Evolutionary conservation across 2,329 filamentous ascomycete species (phyloP).

Genomic region (Fusarium ambrosium): DNA sequence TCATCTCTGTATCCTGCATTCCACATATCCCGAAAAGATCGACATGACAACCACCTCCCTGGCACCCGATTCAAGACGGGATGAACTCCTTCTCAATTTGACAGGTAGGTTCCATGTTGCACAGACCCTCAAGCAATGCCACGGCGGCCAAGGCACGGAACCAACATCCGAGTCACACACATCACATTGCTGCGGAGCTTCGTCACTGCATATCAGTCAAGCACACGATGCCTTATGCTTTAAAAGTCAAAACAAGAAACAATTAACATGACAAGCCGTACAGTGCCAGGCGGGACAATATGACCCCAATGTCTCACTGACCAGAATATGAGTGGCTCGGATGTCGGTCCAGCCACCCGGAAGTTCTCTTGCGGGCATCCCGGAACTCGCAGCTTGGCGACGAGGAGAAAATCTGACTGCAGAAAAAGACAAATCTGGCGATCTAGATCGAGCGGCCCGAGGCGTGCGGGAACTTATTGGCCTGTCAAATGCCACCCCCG

Average conservation of each 20-base stretch:
- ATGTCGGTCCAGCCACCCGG: not conserved
- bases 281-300: not conserved
- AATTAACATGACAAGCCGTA: not conserved
- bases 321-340: not conserved
- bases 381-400: constrained; percentile 5
- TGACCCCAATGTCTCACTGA: not conserved
- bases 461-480: not conserved
- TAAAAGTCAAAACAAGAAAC: not conserved
- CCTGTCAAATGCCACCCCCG: not conserved
- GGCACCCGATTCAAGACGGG: no score
- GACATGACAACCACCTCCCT: not conserved
- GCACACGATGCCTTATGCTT: not conserved
- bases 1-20: not conserved
- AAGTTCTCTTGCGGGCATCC: not conserved
- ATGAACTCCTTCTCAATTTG: not conserved
- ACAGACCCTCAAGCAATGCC: not conserved
- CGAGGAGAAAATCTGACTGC: not conserved
- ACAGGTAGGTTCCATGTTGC: not conserved
- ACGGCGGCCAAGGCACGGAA: not conserved
- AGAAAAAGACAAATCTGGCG: not conserved
- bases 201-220: not conserved
- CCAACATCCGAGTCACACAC: not conserved
- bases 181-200: not conserved
- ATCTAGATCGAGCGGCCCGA: constrained; percentile 26
- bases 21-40: not conserved